Evolutionary conservation across 225 moss, liverwort and hornwort genomes (phyloP).

Genomic region (Sphagnum tenellum): DNA sequence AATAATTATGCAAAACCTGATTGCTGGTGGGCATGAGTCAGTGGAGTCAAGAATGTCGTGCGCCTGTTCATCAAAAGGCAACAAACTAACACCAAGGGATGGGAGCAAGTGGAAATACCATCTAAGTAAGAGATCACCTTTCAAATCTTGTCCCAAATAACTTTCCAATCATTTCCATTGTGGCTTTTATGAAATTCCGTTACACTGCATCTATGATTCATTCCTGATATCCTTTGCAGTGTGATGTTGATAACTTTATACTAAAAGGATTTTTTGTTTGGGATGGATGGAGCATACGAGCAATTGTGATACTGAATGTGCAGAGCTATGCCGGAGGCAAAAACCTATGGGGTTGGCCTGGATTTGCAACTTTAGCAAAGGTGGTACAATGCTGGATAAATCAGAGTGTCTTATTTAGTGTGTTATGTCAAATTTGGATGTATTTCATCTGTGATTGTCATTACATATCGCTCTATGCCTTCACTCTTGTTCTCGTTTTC

Average conservation of each 20-base stretch:
- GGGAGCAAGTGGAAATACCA: conserved; percentile 34
- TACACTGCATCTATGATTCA: too few species aligned
- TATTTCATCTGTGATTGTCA: too few species aligned
- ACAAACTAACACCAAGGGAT: conserved; percentile 21
- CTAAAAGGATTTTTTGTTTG: conserved; percentile 4
- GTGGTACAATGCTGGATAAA: conserved; percentile 11
- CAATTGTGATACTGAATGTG: conserved; percentile 73
- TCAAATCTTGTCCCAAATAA: too few species aligned
- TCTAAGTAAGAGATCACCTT: conserved; percentile 30
- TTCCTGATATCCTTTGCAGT: too few species aligned
- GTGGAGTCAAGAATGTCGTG: conserved; percentile 38
- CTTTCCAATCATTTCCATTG: too few species aligned
- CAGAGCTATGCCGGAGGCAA: conserved; percentile 87
- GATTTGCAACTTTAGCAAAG: conserved; percentile 32
- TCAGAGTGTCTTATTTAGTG: too few species aligned
- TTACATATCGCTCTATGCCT: too few species aligned
- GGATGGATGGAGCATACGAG: conserved; percentile 56
- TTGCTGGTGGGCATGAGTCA: conserved; percentile 11
- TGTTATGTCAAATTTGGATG: too few species aligned
- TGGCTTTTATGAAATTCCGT: too few species aligned
- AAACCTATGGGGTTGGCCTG: conserved; percentile 91
- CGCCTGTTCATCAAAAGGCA: conserved; percentile 28
- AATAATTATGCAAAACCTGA: not conserved
- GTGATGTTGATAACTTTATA: too few species aligned
- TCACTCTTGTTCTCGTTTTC: too few species aligned